Evolutionary conservation across 352 stramenopile genomes (phyloP).

Genomic region (Pythium coloratum): DNA sequence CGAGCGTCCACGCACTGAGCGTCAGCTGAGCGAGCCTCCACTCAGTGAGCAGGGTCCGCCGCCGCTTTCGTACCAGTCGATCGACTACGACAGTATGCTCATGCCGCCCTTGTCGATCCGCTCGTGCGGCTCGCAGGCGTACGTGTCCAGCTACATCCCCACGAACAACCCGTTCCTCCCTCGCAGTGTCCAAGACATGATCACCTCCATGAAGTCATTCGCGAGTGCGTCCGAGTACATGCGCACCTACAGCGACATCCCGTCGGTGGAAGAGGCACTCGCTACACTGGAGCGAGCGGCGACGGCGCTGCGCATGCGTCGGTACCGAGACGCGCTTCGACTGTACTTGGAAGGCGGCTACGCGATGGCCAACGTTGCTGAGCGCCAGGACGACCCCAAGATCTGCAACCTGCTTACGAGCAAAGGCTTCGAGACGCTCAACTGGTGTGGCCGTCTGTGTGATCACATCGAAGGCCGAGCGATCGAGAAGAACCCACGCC

Average conservation of each 20-base stretch:
- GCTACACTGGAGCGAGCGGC: slow-evolving; percentile 71
- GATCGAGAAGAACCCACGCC: slow-evolving; percentile 68
- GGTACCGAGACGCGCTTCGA: slow-evolving; percentile 79
- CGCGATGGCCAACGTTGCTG: slow-evolving; percentile 79
- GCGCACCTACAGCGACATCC: slow-evolving; percentile 72
- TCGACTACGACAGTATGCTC: slow-evolving; percentile 59
- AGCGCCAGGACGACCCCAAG: slow-evolving; percentile 76
- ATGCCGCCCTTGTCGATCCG: slow-evolving; percentile 68
- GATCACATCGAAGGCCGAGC: slow-evolving; percentile 86
- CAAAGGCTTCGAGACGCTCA: slow-evolving; percentile 86
- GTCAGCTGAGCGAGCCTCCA: background rate
- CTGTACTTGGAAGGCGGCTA: slow-evolving; percentile 85
- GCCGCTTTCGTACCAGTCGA: slow-evolving; percentile 36
- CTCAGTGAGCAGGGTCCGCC: background rate
- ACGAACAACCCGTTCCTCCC: slow-evolving; percentile 60
- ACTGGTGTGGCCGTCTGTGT: slow-evolving; percentile 79
- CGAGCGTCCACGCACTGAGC: background rate
- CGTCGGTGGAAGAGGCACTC: slow-evolving; percentile 79
- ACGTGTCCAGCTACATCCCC: slow-evolving; percentile 75
- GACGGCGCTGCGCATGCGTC: slow-evolving; percentile 48
- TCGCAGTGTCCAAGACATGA: slow-evolving; percentile 65
- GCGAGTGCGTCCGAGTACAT: slow-evolving; percentile 71
- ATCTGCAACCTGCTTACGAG: slow-evolving; percentile 85
- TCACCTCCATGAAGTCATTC: slow-evolving; percentile 81
- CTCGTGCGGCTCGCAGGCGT: slow-evolving; percentile 73